phyloP scores from a whole-genome alignment of 495 filamentous ascomycete species.

The Collariella sp. region DNA sequence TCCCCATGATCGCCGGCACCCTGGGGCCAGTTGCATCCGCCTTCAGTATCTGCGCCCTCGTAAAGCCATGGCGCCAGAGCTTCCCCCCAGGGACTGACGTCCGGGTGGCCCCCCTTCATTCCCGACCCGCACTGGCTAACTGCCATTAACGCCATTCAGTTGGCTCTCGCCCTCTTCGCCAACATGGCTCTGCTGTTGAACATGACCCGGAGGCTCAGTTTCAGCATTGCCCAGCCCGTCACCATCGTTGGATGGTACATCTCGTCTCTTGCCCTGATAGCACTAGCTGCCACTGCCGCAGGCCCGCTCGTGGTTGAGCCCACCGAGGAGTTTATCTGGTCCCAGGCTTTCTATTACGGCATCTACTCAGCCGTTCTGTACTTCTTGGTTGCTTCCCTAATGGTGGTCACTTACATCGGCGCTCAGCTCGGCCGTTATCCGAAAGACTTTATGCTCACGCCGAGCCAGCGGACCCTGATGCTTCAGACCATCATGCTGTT shows the following conservation, averaged over 20 bases:
- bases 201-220: constrained; percentile 72
- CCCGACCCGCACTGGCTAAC: constrained; percentile 65
- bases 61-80: constrained; percentile 62
- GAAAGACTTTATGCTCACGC: constrained; percentile 62
- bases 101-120: constrained; percentile 43
- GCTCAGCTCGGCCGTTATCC: constrained; percentile 55
- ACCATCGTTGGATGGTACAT: constrained; percentile 53
- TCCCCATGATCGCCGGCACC: constrained; percentile 73
- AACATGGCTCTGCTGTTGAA: constrained; percentile 72
- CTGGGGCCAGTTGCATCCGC: constrained; percentile 75
- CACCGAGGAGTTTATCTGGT: constrained; percentile 47
- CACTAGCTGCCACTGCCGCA: constrained; percentile 48
- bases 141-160: constrained; percentile 64
- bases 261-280: constrained; percentile 54
- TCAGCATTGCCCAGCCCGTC: constrained; percentile 69
- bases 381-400: constrained; percentile 61
- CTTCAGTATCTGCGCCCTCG: constrained; percentile 72
- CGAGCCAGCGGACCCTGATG: constrained; percentile 75
- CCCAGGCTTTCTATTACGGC: constrained; percentile 76
- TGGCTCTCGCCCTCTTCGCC: constrained; percentile 58
- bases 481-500: constrained; percentile 76
- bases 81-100: constrained; percentile 42
- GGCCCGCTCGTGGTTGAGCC: constrained; percentile 40
- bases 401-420: constrained; percentile 61
- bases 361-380: constrained; percentile 69